Conservation (phyloP, 1,284 basidiomycete species). For the Boletellus deceptivus region DNA sequence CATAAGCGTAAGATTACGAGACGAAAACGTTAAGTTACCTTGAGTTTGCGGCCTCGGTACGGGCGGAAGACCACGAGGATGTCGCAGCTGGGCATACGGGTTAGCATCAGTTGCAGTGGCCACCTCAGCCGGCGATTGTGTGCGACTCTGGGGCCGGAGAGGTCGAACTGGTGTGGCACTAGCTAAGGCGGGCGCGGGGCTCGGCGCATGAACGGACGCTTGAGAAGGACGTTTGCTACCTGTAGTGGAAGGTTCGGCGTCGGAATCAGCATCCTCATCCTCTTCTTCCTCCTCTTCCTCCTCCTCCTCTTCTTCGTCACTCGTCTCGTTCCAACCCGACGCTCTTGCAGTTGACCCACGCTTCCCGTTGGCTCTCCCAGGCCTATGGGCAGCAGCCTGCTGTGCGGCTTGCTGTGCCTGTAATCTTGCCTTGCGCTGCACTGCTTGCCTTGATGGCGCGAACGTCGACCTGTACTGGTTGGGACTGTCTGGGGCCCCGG, state of each 20-base stretch:
- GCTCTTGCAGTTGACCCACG: constrained; percentile 37
- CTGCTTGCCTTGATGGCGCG: constrained; percentile 76
- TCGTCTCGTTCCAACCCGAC: constrained; percentile 73
- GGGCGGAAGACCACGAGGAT: constrained; percentile 43
- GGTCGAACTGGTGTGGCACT: constrained; percentile 30
- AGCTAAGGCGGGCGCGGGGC: constrained; percentile 24
- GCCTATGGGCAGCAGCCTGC: constrained; percentile 68
- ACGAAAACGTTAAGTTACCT: constrained; percentile 26
- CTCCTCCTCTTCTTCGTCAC: constrained; percentile 79
- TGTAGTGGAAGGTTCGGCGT: constrained; percentile 44
- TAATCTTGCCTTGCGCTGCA: constrained; percentile 77
- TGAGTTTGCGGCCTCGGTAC: constrained; percentile 37
- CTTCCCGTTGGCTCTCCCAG: constrained; percentile 68
- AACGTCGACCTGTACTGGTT: constrained; percentile 74
- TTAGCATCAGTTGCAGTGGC: constrained; percentile 34
- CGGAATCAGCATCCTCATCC: constrained; percentile 69
- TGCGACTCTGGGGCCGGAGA: constrained; percentile 30
- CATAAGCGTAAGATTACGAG: constrained; percentile 13
- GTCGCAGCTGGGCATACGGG: constrained; percentile 35
- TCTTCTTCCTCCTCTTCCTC: constrained; percentile 75
- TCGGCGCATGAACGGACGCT: constrained; percentile 14
- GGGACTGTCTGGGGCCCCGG: constrained; percentile 24
- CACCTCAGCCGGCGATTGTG: constrained; percentile 29
- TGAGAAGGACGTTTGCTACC: constrained; percentile 33
- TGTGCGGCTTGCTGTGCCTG: constrained; percentile 80